Base-by-base conservation (phyloP, 83 land plant genomes). In the Diphasiastrum complanatum region DNA sequence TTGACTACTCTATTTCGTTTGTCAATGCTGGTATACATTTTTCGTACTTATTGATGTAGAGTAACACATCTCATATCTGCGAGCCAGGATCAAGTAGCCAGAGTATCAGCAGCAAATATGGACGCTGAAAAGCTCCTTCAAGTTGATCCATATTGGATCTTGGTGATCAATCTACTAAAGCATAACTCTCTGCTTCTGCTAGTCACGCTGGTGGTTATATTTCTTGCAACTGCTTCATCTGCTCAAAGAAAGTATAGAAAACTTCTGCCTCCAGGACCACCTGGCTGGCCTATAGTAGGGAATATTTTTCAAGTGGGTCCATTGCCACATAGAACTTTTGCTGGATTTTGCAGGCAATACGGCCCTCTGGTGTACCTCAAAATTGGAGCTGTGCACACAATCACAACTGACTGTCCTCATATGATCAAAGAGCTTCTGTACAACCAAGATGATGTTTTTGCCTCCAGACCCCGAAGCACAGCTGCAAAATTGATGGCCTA, bases 391-490 rank as follows among this genome's bases (percentile, higher is more conserved):
- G 69, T 75, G 31, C 67, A 45, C 0, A 77, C 74, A 31, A 66
- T 87, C 46, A 40, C 76, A 35, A 79, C 80, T 22, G 57, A 73
- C 60, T 73, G 81, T 29, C 79, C 85, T 1, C 51, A 69, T 8
- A 63, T 76, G 0, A 77, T 71, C 34, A 72, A 76, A 22, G 92
- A 87, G 32, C 66, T 82, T 45, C 47, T 84, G 19, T 41, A 62
- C 64, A 75, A 37, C 14, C 61, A 81, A 48, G 93, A 87, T 70
- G 36, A 66, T 35, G 46, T 36, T 40, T 87, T 84, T 61, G 89
- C 85, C n/a, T 75, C 74, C 49, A 78, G 93, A 24, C 89, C 95
- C 5, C 67, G 50, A 2, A 56, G 72, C 25, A 60, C 71, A 0
- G 30, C 56, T 3, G 69, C 57, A 1, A 64, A 76, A 31, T 43